These are phyloP conservation scores for Pythium rishiriense DNA, from an alignment of 352 stramenopile species.

Conservation along the genomic window DNA sequence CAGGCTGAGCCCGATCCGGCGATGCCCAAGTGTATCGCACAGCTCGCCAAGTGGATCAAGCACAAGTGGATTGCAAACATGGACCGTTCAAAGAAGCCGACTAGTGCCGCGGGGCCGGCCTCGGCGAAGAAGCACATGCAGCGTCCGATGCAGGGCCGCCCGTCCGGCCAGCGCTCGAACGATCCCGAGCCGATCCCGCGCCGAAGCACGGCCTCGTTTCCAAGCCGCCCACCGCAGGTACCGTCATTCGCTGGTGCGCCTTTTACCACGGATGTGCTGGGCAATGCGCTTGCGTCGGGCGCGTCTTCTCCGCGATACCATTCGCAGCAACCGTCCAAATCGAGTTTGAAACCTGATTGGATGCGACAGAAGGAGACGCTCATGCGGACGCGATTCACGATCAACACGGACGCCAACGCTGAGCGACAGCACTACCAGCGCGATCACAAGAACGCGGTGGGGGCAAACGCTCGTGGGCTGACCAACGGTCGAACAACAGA, in stretches of 20 bases:
- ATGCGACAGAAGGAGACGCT: slow-evolving; percentile 65
- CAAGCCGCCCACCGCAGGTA: slow-evolving; percentile 3
- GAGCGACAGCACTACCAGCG: slow-evolving; percentile 53
- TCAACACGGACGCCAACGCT: slow-evolving; percentile 47
- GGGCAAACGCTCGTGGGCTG: slow-evolving; percentile 2
- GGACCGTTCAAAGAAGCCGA: slow-evolving; percentile 12
- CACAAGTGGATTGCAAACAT: slow-evolving; percentile 63
- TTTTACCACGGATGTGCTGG: slow-evolving; percentile 4
- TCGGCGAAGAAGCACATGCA: slow-evolving; percentile 20
- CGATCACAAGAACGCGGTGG: slow-evolving; percentile 26
- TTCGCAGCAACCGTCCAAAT: slow-evolving; percentile 7
- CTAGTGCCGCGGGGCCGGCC: neutral
- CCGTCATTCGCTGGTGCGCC: slow-evolving; percentile 4
- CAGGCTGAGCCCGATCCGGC: slow-evolving; percentile 17
- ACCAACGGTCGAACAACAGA: slow-evolving; percentile 6
- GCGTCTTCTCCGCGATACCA: neutral
- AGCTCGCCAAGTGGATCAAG: slow-evolving; percentile 75
- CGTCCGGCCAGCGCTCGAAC: slow-evolving; percentile 14
- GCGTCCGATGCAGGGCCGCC: slow-evolving; percentile 13
- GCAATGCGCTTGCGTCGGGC: slow-evolving; percentile 1
- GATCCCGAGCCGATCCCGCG: slow-evolving; percentile 10
- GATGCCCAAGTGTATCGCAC: slow-evolving; percentile 44
- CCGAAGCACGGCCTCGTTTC: neutral
- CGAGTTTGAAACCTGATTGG: slow-evolving; percentile 71
- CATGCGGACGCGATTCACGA: slow-evolving; percentile 61